These are phyloP conservation scores for Diplodia seriata DNA, from an alignment of 2,329 filamentous ascomycete genomes.

Conservation along the genomic window DNA sequence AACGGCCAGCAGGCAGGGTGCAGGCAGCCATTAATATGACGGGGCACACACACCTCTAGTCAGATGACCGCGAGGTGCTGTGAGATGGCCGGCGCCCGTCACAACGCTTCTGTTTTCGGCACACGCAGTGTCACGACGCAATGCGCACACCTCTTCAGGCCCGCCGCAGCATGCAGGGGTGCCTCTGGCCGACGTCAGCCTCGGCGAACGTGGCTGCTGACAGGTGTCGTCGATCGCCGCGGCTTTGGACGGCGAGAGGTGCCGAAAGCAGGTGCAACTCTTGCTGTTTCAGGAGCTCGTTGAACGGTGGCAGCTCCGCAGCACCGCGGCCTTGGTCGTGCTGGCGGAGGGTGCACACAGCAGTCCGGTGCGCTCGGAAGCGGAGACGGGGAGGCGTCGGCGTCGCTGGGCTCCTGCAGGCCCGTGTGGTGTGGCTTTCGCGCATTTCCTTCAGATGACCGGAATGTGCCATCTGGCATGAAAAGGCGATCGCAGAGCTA, in stretches of 20 bases:
- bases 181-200: conserved; percentile 8
- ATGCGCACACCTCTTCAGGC: conserved; percentile 15
- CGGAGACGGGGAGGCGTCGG: conserved; percentile 1
- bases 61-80: conserved; percentile 28
- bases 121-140: neutral
- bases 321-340: neutral
- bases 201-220: conserved; percentile 21
- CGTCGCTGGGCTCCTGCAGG: neutral
- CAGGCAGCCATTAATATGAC: neutral
- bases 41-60: conserved; percentile 13
- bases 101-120: conserved; percentile 1
- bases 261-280: neutral
- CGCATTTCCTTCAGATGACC: neutral
- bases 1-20: neutral
- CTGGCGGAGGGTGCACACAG: neutral
- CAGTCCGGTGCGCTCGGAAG: neutral
- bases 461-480: conserved; percentile 17
- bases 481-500: conserved; percentile 6
- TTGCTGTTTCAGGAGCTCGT: neutral
- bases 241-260: neutral
- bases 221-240: neutral
- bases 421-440: conserved; percentile 17
- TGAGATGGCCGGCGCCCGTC: conserved; percentile 23
- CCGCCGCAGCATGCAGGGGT: conserved; percentile 8
- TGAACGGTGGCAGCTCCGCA: neutral